These are phyloP conservation scores for Monilinia polystroma DNA, from an alignment of 2,329 filamentous ascomycete genomes.

Conservation along the genomic window DNA sequence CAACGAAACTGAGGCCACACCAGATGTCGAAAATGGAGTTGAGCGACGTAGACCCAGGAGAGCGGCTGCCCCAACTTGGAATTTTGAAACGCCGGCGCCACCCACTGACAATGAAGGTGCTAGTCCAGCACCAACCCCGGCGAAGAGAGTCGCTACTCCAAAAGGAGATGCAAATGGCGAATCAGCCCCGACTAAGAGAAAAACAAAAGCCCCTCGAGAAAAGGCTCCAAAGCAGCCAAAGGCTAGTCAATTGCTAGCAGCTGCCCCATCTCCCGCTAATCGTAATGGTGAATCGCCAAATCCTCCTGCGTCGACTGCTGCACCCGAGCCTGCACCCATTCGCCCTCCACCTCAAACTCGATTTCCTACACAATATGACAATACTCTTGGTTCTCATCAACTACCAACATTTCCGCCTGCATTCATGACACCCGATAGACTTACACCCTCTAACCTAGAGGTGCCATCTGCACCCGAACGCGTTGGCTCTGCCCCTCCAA, in stretches of 20 bases:
- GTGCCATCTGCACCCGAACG: constrained; percentile 36
- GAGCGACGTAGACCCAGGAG: constrained; percentile 61
- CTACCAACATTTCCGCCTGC: constrained; percentile 28
- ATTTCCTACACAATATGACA: constrained; percentile 34
- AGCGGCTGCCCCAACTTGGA: constrained; percentile 67
- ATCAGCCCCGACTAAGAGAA: constrained; percentile 43
- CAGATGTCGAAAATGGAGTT: constrained; percentile 53
- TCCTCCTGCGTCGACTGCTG: constrained; percentile 24
- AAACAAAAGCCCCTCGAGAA: constrained; percentile 37
- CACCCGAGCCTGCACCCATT: constrained; percentile 24
- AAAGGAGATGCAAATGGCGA: constrained; percentile 45
- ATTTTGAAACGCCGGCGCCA: constrained; percentile 56
- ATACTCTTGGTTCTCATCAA: constrained; percentile 24
- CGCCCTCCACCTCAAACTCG: constrained; percentile 27
- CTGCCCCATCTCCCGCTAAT: constrained; percentile 30
- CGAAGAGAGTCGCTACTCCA: constrained; percentile 48
- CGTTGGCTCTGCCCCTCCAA: constrained; percentile 34
- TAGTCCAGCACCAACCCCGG: constrained; percentile 58
- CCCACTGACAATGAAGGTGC: constrained; percentile 58
- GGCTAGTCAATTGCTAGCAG: constrained; percentile 37
- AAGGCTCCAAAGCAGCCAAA: constrained; percentile 38
- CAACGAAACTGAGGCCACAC: constrained; percentile 36
- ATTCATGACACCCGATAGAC: constrained; percentile 31
- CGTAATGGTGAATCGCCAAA: constrained; percentile 32
- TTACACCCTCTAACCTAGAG: constrained; percentile 30